Conservation (phyloP, 1,284 basidiomycete genomes). For the Porogramme epimiltina region DNA sequence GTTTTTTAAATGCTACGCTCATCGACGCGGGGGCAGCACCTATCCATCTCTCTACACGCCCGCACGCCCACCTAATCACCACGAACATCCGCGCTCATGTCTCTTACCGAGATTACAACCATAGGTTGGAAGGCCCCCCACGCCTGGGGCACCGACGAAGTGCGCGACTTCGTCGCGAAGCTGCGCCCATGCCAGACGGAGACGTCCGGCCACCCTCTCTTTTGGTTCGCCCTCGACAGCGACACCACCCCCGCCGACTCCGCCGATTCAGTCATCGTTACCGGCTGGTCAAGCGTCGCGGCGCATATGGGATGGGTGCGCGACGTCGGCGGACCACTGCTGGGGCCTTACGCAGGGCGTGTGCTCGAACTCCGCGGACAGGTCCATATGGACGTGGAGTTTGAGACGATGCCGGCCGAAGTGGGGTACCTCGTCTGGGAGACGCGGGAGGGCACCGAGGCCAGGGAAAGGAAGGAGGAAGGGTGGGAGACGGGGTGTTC, state of each 20-base stretch:
- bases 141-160: not conserved
- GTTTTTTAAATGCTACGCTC: too few species aligned
- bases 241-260: slow-evolving; percentile 11
- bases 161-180: not conserved
- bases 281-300: slow-evolving; percentile 43
- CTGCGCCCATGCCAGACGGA: slow-evolving; percentile 31
- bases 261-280: slow-evolving; percentile 37
- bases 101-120: not conserved
- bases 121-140: not conserved
- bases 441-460: not conserved
- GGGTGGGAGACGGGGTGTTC: not conserved
- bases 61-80: too few species aligned
- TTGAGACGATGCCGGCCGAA: not conserved
- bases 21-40: too few species aligned
- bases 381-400: slow-evolving; percentile 40
- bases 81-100: not conserved
- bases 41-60: too few species aligned
- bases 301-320: slow-evolving; percentile 44
- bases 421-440: not conserved
- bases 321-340: slow-evolving; percentile 34
- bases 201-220: slow-evolving; percentile 40
- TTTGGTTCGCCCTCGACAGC: slow-evolving; percentile 33
- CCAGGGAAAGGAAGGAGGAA: not conserved
- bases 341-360: slow-evolving; percentile 28
- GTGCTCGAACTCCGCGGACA: slow-evolving; percentile 37